Evolutionary conservation across 352 stramenopile genomes (phyloP).

Genomic region (Phytopythium delawarense): DNA sequence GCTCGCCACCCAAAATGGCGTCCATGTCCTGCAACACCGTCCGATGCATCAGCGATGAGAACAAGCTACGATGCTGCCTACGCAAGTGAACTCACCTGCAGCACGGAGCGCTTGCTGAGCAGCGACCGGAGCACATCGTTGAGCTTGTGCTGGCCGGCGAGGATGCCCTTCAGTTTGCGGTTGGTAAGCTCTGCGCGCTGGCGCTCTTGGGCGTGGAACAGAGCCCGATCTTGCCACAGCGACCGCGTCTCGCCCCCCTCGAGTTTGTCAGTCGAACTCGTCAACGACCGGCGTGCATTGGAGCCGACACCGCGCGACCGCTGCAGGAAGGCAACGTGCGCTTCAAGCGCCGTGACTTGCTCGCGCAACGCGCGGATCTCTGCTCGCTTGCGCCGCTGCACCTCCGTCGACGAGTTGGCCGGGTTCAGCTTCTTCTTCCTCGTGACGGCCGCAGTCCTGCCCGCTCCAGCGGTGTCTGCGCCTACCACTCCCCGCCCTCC

Average conservation of each 20-base stretch:
- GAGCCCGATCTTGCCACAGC: not conserved
- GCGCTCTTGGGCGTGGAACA: slow-evolving; percentile 15
- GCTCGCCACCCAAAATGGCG: not conserved
- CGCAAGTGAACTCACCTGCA: slow-evolving; percentile 1
- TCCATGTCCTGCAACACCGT: slow-evolving; percentile 7
- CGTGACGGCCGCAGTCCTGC: not conserved
- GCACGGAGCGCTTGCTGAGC: slow-evolving; percentile 12
- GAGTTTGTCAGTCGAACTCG: no score
- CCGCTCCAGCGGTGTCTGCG: no score
- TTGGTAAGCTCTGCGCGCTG: slow-evolving; percentile 21
- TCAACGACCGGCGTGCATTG: no score
- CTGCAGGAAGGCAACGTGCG: not conserved
- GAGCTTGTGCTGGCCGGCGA: slow-evolving; percentile 24
- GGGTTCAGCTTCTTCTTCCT: slow-evolving; percentile 5
- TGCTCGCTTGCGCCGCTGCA: slow-evolving; percentile 13
- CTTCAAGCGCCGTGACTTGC: slow-evolving; percentile 1
- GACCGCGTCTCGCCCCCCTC: not conserved
- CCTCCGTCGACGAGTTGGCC: slow-evolving; percentile 10
- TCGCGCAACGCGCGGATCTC: slow-evolving; percentile 8
- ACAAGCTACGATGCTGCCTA: no score
- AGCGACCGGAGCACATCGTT: slow-evolving; percentile 19
- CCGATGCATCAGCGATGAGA: not conserved
- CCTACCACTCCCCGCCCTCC: no score
- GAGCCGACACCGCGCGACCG: no score
- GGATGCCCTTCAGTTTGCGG: slow-evolving; percentile 27